phyloP scores from a whole-genome alignment of 805 yeast genomes.

The Cephaloascus albidus region DNA sequence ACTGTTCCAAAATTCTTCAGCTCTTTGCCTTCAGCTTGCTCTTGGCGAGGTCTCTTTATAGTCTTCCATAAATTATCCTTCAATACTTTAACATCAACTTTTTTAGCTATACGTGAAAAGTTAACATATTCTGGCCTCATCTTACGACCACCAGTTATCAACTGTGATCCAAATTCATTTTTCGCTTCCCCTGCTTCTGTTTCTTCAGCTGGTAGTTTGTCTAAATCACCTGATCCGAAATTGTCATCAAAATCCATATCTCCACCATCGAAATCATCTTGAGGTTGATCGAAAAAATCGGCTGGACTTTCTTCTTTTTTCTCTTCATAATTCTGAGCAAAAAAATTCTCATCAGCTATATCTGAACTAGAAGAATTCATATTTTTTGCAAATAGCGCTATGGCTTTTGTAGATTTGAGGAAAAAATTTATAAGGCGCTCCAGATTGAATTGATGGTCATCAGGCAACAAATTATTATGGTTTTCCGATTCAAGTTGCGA shows the following conservation, averaged over 20 bases:
- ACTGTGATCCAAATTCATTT: conserved; percentile 18
- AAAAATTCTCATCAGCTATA: conserved; percentile 53
- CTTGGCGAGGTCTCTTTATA: conserved; percentile 20
- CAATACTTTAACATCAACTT: conserved; percentile 63
- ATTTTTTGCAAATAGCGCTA: conserved; percentile 15
- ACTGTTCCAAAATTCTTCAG: conserved; percentile 14
- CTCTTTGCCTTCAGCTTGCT: conserved; percentile 16
- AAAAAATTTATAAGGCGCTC: conserved; percentile 58
- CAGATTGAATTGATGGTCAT: conserved; percentile 66
- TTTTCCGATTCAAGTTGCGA: not conserved
- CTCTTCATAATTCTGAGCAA: conserved; percentile 57
- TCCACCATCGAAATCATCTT: conserved; percentile 8
- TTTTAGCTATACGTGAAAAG: conserved; percentile 67
- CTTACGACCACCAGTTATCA: conserved; percentile 13
- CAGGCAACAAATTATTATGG: conserved; percentile 50
- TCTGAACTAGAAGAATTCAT: conserved; percentile 8
- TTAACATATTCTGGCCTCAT: conserved; percentile 32
- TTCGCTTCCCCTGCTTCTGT: conserved; percentile 31
- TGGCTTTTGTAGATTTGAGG: conserved; percentile 49
- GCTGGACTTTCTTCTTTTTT: conserved; percentile 14
- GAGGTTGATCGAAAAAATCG: not conserved
- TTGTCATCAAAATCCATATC: too few species aligned
- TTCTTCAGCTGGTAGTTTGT: too few species aligned
- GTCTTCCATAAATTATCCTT: conserved; percentile 73
- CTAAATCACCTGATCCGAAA: too few species aligned